phyloP scores from a whole-genome alignment of 2,329 filamentous ascomycete genomes.

The Paramyrothecium sp. region DNA sequence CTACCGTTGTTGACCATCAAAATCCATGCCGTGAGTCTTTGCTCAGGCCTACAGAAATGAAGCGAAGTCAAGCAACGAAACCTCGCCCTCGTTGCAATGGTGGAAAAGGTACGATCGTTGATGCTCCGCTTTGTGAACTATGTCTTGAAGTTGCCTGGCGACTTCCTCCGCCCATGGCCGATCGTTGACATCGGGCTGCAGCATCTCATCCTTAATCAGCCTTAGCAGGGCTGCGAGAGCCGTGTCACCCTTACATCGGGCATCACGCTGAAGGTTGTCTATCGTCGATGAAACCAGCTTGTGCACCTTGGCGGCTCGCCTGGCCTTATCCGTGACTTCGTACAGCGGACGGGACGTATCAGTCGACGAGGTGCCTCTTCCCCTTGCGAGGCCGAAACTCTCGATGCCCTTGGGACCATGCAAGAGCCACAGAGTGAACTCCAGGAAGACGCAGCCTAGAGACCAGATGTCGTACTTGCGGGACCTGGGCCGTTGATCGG shows the following conservation, averaged over 20 bases:
- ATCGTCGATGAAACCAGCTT: background rate
- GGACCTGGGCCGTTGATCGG: background rate
- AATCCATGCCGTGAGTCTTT: no score
- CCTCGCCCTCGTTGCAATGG: background rate
- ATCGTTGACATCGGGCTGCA: background rate
- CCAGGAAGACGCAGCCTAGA: background rate
- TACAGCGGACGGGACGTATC: background rate
- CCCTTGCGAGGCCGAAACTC: background rate
- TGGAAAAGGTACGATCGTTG: background rate
- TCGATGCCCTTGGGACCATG: background rate
- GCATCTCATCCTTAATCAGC: background rate
- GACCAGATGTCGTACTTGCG: constrained; percentile 1
- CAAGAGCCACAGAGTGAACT: background rate
- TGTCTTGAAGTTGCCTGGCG: background rate
- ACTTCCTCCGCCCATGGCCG: background rate
- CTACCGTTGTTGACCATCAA: no score
- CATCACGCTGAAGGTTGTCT: background rate
- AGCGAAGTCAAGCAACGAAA: background rate
- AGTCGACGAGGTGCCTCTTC: background rate
- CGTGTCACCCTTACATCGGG: background rate
- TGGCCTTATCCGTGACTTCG: background rate
- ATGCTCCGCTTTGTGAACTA: background rate
- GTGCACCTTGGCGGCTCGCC: background rate
- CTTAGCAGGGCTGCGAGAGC: background rate
- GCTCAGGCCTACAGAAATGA: no score